Conservation (phyloP, 129 eudicot genomes). For the Silybum marianum region DNA sequence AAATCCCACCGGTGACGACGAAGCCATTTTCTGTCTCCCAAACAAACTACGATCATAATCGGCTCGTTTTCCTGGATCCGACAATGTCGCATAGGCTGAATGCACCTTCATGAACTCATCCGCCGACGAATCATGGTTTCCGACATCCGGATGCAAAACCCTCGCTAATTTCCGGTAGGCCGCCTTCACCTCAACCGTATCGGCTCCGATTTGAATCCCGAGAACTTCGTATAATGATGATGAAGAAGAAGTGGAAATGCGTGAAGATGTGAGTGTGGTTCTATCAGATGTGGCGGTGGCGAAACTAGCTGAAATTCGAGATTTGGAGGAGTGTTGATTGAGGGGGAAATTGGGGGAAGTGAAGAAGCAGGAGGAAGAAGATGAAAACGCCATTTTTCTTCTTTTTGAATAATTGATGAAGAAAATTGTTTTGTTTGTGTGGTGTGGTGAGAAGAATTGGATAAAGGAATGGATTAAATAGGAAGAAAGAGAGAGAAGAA, state of each 20-base stretch:
- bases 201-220: constrained; percentile 43
- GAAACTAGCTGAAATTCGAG: constrained; percentile 14
- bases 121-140: constrained; percentile 32
- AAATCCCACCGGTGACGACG: constrained; percentile 21
- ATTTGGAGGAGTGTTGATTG: constrained; percentile 14
- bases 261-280: background rate
- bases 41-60: constrained; percentile 33
- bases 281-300: background rate
- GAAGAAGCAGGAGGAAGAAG: constrained; percentile 20
- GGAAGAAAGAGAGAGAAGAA: background rate
- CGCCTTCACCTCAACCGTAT: constrained; percentile 43
- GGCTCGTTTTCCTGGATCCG: constrained; percentile 41
- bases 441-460: constrained; percentile 23
- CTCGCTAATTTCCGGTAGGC: constrained; percentile 47
- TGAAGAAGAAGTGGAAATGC: constrained; percentile 9
- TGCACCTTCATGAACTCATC: constrained; percentile 43
- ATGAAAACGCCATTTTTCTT: constrained; percentile 27
- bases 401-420: background rate
- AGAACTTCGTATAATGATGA: constrained; percentile 37
- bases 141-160: constrained; percentile 46
- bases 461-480: constrained; percentile 11
- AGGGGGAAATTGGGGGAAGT: constrained; percentile 29
- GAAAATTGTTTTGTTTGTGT: background rate
- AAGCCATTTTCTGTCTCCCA: constrained; percentile 20
- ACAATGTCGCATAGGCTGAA: constrained; percentile 38